A percentile compares a stretch with the other conserved stretches of the same genome.
phyloP scores from a whole-genome alignment of 1,284 basidiomycete genomes.

The Irpex rosettiformis region DNA sequence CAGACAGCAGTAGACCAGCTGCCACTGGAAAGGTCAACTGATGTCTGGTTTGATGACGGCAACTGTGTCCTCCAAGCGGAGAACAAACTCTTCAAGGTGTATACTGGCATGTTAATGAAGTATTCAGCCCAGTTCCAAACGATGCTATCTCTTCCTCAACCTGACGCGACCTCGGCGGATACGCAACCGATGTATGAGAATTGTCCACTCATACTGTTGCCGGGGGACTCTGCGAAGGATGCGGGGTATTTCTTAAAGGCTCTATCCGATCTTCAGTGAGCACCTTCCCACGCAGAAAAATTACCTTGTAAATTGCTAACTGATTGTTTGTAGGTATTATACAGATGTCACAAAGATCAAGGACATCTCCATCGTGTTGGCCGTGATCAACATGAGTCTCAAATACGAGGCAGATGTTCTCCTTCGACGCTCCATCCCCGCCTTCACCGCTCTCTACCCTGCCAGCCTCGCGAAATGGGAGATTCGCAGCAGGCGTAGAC shows the following conservation, averaged over 20 bases:
- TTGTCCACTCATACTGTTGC: conserved; percentile 6
- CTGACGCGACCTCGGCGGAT: not conserved
- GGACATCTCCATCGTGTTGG: conserved; percentile 2
- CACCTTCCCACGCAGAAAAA: not conserved
- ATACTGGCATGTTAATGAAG: conserved; percentile 6
- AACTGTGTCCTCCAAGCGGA: conserved; percentile 11
- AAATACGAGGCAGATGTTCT: conserved; percentile 9
- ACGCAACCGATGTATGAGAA: conserved; percentile 7
- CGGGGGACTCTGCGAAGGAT: conserved; percentile 1
- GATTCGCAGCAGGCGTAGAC: conserved; percentile 2
- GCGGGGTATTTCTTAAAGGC: conserved; percentile 5
- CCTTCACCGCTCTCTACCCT: conserved; percentile 10
- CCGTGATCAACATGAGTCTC: not conserved
- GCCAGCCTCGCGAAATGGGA: conserved; percentile 4
- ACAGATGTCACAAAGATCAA: conserved; percentile 7
- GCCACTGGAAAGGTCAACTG: not conserved
- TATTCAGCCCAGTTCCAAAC: conserved; percentile 4
- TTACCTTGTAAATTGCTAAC: not conserved
- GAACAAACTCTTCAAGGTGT: conserved; percentile 8
- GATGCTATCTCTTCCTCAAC: conserved; percentile 9
- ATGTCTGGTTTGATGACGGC: conserved; percentile 15
- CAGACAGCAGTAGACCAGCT: not conserved
- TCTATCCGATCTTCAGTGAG: conserved; percentile 5
- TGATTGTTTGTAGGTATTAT: conserved; percentile 5
- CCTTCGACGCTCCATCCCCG: conserved; percentile 5